Base-by-base conservation (phyloP, 176 grass and related monocot species). In the Echinochloa phyllopogon region DNA sequence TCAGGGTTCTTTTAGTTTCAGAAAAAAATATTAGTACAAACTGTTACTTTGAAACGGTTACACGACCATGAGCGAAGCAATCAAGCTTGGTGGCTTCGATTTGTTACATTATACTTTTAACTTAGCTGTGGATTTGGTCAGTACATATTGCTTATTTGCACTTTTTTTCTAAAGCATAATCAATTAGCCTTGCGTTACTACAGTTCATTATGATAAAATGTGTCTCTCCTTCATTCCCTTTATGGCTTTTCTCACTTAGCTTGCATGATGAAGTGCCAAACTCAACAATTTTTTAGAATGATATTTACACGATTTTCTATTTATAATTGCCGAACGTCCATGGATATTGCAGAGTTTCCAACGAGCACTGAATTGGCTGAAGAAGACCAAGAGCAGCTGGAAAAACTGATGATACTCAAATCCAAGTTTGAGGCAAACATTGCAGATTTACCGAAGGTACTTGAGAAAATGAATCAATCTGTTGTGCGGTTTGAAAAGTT, bases 401-500 rank as follows among this genome's bases (percentile, higher is more conserved):
- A 90, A 56, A 92, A 90, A 16, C 17, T 92, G 2, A 65, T 79
- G n/a, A 29, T 61, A 27, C 58, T 94, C 27, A 74, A 69, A 64
- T 58, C 55, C 2, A 90, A 86, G 47, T 23, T 10, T 0, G 44
- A 91, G 42, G 79, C 66, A 17, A 86, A 80, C 39, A 74, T 82
- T 71, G 33, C 61, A 14, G 65, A 74, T 11, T 51, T 87, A 69
- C 90, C 90, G 0, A 76, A 59, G 9, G 14, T 86, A 9, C 17
- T 90, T 62, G 25, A 88, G 38, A 61, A 58, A 72, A 33, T 87
- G 14, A 82, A 83, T 11, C 52, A 73, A 47, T 83, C 77, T 10
- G 13, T 88, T 59, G 52, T 65, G 14, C 65, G 27, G 3, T 42
- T 65, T 6, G 87, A 92, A 4, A 94, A 76, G 12, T 12, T 89